Evolutionary conservation across 2,329 filamentous ascomycete genomes (phyloP).

Genomic region (Aspergillus niger): DNA sequence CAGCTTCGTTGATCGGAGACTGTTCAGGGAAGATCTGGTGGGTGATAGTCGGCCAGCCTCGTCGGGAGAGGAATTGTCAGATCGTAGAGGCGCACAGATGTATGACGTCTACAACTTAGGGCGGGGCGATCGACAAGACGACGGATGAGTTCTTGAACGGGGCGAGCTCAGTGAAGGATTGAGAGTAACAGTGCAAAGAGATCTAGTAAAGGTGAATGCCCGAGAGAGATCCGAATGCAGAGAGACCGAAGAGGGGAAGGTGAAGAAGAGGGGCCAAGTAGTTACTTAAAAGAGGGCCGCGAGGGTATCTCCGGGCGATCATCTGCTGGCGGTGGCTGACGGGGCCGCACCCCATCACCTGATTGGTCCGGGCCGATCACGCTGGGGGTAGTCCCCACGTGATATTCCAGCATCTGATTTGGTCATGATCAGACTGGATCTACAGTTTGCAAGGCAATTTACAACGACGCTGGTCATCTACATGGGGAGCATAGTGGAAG

Average conservation of each 20-base stretch:
- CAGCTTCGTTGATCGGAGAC: neutral
- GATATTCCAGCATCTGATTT: neutral
- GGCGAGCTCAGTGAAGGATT: neutral
- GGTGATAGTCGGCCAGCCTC: neutral
- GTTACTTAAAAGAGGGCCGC: neutral
- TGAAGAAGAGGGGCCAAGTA: neutral
- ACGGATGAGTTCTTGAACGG: neutral
- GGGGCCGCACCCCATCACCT: neutral
- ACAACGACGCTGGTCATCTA: neutral
- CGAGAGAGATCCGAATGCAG: neutral
- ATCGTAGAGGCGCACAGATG: constrained; percentile 12
- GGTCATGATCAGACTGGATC: neutral
- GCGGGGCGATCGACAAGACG: constrained; percentile 18
- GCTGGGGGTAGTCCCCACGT: neutral
- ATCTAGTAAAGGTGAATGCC: neutral
- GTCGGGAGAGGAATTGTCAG: neutral
- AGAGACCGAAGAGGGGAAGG: neutral
- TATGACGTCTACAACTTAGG: constrained; percentile 26
- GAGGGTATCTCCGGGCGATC: neutral
- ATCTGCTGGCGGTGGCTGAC: constrained; percentile 1
- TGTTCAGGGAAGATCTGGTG: neutral
- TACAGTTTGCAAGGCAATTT: too few relatives aligned
- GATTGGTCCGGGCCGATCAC: neutral
- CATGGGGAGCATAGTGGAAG: neutral
- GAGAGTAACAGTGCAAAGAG: neutral